A percentile compares a stretch with the other conserved stretches of the same genome.
phyloP scores from a whole-genome alignment of 805 yeast genomes.

The Starmera pachycereana region DNA sequence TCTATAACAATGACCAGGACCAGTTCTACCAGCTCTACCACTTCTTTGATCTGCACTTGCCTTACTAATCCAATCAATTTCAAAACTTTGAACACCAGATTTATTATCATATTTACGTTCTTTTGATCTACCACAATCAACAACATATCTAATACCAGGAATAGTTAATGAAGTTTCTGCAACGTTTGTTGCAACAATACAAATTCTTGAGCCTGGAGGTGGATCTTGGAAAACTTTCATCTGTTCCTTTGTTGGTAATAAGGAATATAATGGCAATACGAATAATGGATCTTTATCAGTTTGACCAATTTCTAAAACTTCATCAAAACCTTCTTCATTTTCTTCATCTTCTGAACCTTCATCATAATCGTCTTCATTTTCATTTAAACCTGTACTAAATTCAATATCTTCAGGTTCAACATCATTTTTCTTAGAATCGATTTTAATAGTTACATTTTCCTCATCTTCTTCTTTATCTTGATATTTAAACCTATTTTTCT shows the following conservation, averaged over 20 bases:
- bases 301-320: slow-evolving; percentile 59
- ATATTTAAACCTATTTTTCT: slow-evolving; percentile 7
- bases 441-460: slow-evolving; percentile 35
- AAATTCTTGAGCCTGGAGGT: slow-evolving; percentile 76
- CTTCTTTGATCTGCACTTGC: slow-evolving; percentile 94
- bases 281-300: slow-evolving; percentile 69
- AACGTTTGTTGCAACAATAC: slow-evolving; percentile 93
- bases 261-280: slow-evolving; percentile 86
- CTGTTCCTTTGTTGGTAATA: slow-evolving; percentile 90
- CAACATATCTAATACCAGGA: slow-evolving; percentile 90
- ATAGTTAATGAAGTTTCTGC: slow-evolving; percentile 97
- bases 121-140: slow-evolving; percentile 90
- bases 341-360: slow-evolving; percentile 30
- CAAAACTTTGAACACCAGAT: slow-evolving; percentile 88
- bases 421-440: slow-evolving; percentile 44
- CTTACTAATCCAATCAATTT: slow-evolving; percentile 84
- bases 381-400: slow-evolving; percentile 36
- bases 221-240: slow-evolving; percentile 84
- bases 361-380: slow-evolving; percentile 25
- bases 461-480: slow-evolving; percentile 20
- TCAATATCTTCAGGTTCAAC: slow-evolving; percentile 87
- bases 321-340: slow-evolving; percentile 57
- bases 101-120: slow-evolving; percentile 75
- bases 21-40: slow-evolving; percentile 98
- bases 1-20: slow-evolving; percentile 96